Conservation (phyloP, 148 eudicot species). For the Dysphania ambrosioides region DNA sequence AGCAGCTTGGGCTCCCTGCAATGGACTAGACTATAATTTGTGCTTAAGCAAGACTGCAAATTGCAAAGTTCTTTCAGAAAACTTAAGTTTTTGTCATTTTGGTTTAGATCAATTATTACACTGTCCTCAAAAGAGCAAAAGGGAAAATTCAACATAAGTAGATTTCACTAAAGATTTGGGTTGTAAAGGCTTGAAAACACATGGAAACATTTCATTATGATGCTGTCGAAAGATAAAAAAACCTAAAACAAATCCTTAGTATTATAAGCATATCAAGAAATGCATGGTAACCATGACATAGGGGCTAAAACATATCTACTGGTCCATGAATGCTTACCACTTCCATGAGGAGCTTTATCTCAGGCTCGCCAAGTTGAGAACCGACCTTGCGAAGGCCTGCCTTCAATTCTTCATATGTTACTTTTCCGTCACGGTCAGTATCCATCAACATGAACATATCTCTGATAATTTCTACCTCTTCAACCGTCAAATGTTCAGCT, state of each 20-base stretch:
- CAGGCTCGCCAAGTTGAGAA: constrained; percentile 80
- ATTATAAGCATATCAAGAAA: not conserved
- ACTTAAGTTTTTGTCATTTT: no score
- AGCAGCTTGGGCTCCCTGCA: not conserved
- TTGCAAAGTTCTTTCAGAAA: not conserved
- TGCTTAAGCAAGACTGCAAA: not conserved
- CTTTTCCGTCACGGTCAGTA: constrained; percentile 73
- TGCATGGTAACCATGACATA: not conserved
- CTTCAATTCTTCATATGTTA: constrained; percentile 63
- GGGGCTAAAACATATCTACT: not conserved
- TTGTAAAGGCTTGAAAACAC: constrained; percentile 3
- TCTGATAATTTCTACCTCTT: constrained; percentile 83
- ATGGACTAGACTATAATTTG: not conserved
- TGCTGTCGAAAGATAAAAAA: not conserved
- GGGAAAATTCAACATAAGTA: not conserved
- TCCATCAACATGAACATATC: constrained; percentile 91
- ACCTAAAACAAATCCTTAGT: not conserved
- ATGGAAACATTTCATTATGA: not conserved
- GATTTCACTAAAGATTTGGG: not conserved
- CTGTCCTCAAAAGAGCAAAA: not conserved
- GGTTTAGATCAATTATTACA: not conserved
- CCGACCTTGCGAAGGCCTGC: constrained; percentile 80
- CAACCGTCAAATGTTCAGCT: constrained; percentile 74
- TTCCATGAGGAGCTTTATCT: constrained; percentile 87
- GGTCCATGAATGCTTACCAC: constrained; percentile 51